Percentiles rank a stretch among this genome's conserved stretches.
These are phyloP conservation scores for Amylocarpus encephaloides DNA, from an alignment of 2,329 filamentous ascomycete species.

Conservation along the genomic window DNA sequence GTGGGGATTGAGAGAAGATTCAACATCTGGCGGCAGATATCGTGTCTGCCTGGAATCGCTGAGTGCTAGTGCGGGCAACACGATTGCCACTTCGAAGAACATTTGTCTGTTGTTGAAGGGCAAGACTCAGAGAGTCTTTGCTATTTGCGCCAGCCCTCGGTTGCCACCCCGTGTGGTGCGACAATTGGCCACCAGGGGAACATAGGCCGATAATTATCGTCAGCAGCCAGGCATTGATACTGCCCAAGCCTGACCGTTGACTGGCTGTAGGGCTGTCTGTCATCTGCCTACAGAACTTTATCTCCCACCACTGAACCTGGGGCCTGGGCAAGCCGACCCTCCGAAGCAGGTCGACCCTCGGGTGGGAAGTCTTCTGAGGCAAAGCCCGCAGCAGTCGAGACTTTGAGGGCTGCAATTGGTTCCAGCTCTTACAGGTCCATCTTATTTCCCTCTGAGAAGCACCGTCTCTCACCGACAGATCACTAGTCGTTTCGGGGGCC, in stretches of 20 bases:
- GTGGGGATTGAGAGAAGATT: no score
- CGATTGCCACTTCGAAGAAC: no score
- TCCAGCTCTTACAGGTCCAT: slow-evolving; percentile 9
- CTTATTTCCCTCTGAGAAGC: not conserved
- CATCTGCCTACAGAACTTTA: slow-evolving; percentile 21
- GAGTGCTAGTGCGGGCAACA: no score
- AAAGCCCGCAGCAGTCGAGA: not conserved
- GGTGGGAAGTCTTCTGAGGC: slow-evolving; percentile 10
- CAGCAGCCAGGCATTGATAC: slow-evolving; percentile 11
- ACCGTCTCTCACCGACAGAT: slow-evolving; percentile 2
- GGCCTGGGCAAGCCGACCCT: slow-evolving; percentile 11
- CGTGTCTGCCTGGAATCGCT: no score
- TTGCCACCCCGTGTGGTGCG: no score
- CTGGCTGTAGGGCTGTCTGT: slow-evolving; percentile 23
- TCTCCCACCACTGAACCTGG: slow-evolving; percentile 22
- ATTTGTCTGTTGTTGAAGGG: no score
- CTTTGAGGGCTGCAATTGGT: slow-evolving; percentile 13
- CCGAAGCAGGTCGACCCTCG: slow-evolving; percentile 13
- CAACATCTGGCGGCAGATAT: no score
- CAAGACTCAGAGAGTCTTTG: no score
- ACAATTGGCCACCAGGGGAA: not conserved
- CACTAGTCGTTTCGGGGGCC: slow-evolving; percentile 7
- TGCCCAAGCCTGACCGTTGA: slow-evolving; percentile 11
- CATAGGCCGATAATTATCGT: slow-evolving; percentile 2
- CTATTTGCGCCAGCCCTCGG: no score